Percentiles rank a stretch among this genome's conserved stretches.
Evolutionary conservation across 2,329 filamentous ascomycete species (phyloP).

Genomic region (Fusarium pseudograminearum): DNA sequence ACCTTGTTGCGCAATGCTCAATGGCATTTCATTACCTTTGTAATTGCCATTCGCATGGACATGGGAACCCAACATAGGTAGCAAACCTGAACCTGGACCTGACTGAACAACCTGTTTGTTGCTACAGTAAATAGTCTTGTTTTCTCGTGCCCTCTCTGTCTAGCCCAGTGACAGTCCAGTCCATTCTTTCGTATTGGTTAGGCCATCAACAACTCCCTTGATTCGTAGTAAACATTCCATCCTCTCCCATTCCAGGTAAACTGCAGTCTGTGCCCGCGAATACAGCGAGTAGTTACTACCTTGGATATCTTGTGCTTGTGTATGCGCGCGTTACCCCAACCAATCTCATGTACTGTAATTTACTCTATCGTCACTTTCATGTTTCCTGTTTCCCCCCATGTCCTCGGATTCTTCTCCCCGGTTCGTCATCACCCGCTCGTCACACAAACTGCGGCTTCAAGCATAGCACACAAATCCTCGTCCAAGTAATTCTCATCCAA

Average conservation of each 20-base stretch:
- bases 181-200: not conserved
- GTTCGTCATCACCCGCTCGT: constrained; percentile 24
- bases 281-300: not conserved
- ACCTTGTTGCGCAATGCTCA: constrained; percentile 6
- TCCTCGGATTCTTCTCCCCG: constrained; percentile 22
- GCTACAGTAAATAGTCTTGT: constrained; percentile 10
- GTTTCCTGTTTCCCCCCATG: not conserved
- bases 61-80: not conserved
- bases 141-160: not conserved
- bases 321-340: constrained; percentile 22
- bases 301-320: not conserved
- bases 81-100: not conserved
- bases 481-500: constrained; percentile 24
- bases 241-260: constrained; percentile 1
- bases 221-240: constrained; percentile 2
- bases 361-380: not conserved
- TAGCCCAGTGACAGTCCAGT: not conserved
- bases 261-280: not conserved
- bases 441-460: constrained; percentile 35
- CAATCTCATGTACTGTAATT: constrained; percentile 1
- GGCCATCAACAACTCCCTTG: constrained; percentile 7
- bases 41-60: not conserved
- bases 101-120: constrained; percentile 8
- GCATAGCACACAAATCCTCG: constrained; percentile 35
- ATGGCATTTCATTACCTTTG: constrained; percentile 2